These are phyloP conservation scores for Climacium dendroides DNA, from an alignment of 225 moss, liverwort and hornwort species.

Conservation along the genomic window DNA sequence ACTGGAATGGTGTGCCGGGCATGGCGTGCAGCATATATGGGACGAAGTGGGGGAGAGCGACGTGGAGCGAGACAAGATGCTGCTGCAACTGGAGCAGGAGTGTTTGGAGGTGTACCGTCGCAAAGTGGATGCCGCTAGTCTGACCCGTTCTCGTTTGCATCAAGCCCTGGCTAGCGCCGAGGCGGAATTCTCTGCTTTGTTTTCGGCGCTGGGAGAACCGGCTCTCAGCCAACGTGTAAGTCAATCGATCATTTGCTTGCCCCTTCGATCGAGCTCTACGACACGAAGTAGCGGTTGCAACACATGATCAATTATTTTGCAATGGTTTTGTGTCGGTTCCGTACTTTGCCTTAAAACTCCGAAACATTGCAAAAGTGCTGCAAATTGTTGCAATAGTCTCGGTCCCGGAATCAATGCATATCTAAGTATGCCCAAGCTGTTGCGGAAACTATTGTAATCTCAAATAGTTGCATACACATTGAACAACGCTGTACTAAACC, in stretches of 20 bases:
- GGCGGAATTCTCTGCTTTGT: slow-evolving; percentile 34
- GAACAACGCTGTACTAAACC: neutral
- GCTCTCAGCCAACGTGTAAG: slow-evolving; percentile 34
- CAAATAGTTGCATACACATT: too few species aligned
- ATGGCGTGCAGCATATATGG: slow-evolving; percentile 54
- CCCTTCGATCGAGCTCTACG: neutral
- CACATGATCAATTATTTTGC: neutral
- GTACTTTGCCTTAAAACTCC: too few species aligned
- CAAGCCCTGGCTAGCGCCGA: slow-evolving; percentile 47
- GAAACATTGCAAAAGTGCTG: too few species aligned
- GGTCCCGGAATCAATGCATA: neutral
- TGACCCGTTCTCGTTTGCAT: slow-evolving; percentile 39
- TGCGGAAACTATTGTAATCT: neutral
- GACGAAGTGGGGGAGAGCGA: slow-evolving; percentile 58
- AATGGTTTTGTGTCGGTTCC: neutral
- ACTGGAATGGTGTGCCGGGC: neutral
- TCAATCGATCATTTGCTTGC: neutral
- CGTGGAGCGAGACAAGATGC: slow-evolving; percentile 49
- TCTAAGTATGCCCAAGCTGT: neutral
- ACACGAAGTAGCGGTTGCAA: neutral
- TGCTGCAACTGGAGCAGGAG: slow-evolving; percentile 57
- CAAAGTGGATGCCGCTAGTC: slow-evolving; percentile 47
- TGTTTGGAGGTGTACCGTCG: slow-evolving; percentile 55
- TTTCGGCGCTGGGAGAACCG: slow-evolving; percentile 41
- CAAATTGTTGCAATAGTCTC: neutral